Conservation (phyloP, 2,329 filamentous ascomycete species). For the Triangularia setosa region DNA sequence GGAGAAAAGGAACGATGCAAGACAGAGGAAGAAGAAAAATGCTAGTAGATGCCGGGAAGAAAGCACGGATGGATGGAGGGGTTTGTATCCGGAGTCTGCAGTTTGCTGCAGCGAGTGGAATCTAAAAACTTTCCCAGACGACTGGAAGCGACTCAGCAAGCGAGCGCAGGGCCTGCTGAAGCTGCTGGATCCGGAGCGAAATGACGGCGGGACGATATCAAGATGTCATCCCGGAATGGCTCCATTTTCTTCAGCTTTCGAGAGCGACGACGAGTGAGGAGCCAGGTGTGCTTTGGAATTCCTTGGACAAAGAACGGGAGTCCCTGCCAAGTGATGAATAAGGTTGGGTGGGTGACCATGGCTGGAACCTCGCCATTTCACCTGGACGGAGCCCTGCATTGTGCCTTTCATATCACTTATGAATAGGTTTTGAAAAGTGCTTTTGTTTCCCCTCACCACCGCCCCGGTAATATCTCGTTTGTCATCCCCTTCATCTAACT, state of each 20-base stretch:
- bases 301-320: neutral
- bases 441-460: neutral
- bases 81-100: neutral
- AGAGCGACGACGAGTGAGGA: neutral
- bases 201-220: constrained; percentile 9
- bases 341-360: neutral
- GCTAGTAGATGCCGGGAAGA: neutral
- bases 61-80: neutral
- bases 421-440: neutral
- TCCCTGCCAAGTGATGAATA: constrained; percentile 1
- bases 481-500: neutral
- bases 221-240: constrained; percentile 1
- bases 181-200: constrained; percentile 3
- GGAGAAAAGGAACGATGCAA: neutral
- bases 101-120: neutral
- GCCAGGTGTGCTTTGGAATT: neutral
- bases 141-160: neutral
- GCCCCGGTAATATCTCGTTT: neutral
- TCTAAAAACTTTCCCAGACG: neutral
- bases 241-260: neutral
- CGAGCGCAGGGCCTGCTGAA: neutral
- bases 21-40: neutral
- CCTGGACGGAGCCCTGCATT: neutral
- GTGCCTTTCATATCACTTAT: neutral
- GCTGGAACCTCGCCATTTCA: neutral